Conservation (phyloP, 345 rosid species). For the Anastatica hierochuntica region DNA sequence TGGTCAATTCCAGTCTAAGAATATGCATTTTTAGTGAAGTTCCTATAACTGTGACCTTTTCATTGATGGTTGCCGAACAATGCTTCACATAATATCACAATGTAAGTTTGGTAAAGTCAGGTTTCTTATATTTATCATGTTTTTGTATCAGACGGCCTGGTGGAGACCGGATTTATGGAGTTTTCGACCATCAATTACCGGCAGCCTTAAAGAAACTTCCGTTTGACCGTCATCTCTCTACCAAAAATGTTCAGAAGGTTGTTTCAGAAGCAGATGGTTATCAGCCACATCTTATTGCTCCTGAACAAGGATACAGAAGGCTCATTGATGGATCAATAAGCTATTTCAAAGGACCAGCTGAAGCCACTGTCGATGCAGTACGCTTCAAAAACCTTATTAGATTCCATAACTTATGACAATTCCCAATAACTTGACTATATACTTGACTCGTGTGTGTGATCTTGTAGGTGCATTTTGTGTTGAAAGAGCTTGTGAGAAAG, state of each 20-base stretch:
- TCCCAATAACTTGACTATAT: background rate
- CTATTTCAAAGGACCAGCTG: conserved; percentile 98
- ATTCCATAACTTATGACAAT: background rate
- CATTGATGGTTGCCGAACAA: background rate
- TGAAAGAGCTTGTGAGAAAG: conserved; percentile 96
- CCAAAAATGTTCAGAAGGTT: conserved; percentile 90
- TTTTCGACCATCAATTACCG: conserved; percentile 92
- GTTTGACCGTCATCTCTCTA: conserved; percentile 85
- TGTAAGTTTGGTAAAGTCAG: background rate
- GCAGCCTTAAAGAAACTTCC: conserved; percentile 99
- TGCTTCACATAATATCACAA: background rate
- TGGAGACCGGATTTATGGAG: conserved; percentile 95
- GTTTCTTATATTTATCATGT: background rate
- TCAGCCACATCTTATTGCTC: conserved; percentile 99
- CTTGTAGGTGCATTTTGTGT: conserved; percentile 74
- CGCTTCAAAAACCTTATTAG: background rate
- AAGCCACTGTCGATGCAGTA: conserved; percentile 98
- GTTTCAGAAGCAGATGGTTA: conserved; percentile 99
- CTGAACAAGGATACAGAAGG: conserved; percentile 98
- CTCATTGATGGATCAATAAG: conserved; percentile 92
- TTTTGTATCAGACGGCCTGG: conserved; percentile 79
- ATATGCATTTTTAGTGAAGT: background rate
- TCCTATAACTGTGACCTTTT: background rate
- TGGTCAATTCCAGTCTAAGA: background rate
- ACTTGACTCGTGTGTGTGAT: conserved; percentile 1